Base-by-base conservation (phyloP, 2,329 filamentous ascomycete genomes). In the Aureobasidium subglaciale region DNA sequence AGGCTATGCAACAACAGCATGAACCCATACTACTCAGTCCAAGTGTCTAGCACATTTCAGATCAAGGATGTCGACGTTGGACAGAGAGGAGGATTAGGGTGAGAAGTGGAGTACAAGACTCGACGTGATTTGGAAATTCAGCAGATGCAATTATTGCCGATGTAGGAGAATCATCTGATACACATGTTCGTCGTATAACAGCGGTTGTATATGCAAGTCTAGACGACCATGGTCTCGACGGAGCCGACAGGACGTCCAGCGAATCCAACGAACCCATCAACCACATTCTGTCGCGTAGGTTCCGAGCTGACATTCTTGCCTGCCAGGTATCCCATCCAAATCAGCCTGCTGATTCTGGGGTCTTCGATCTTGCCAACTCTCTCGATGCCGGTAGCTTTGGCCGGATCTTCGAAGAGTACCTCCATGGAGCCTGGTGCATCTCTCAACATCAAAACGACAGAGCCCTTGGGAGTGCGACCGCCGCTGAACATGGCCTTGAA, bases 311-410 rank as follows among this genome's bases (percentile, higher is more conserved):
- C 90, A 64, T 85, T 90, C 68, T 83, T 87, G 0, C 93, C 93
- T 4, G 83, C 89, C 29, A 99, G 75, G 71, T 96, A 99, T 62
- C 91, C 87, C 67, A 96, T 73, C 92, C 92, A 97, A 20, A 97
- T 74, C 58, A 92, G 73, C 57, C 88, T 82, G 56, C 87, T 86
- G 11, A 99, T 76, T 54, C 92, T 78, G 74, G 93, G 88, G 66
- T 97, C 93, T 0, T 71, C 64, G 1, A 97, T 83, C 0, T 78
- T 74, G 1, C 93, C 93, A 62, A 97, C 68, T 37, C 52, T 61
- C 43, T 62, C 61, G 59, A 70, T 65, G 13, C 73, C 71, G 34
- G 76, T 76, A 55, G 69, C 64, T 5, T 68, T 76, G 60, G 82
- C 78, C 57, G 73, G 68, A 42, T 79, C 75, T 59, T 87, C 80